Evolutionary conservation across 2,329 filamentous ascomycete species (phyloP), one percentile per base, ranked within the genome.

Genomic region (Arthrobotrys musiformis): DNA sequence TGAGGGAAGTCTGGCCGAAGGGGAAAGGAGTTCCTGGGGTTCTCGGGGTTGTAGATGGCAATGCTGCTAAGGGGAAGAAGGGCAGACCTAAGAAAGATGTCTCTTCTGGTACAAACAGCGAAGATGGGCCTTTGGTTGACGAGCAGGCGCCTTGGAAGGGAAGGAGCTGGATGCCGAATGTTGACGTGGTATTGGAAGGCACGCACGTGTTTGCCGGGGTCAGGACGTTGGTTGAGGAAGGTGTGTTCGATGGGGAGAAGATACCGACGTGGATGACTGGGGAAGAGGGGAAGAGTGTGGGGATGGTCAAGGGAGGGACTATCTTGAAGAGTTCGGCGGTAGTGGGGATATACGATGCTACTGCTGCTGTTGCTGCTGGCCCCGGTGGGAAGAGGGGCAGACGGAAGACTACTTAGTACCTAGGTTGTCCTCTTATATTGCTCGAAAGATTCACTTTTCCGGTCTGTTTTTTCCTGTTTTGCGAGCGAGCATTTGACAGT

Each of bases 221-320:
- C 24, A 87, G 92, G 56, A 89, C 91, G 81, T 86, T 97, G 33
- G 91, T 94, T 0, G 93, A 96, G 82, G 85, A 88, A 15, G 93
- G 92, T 0, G 86, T 92, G 61, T 85, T 97, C 26, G 89, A 96
- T 81, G 91, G 92, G 0, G 87, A 90, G 81, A 88, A 86, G 67
- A 94, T 96, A 91, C 93, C 93, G 0, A 91, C 91, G 0, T 97
- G 93, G 93, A 91, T 97, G 90, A 95, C 93, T 0, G 93, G 93
- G 1, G 93, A 97, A 81, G 91, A 93, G 50, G 91, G 90, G 0
- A 89, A 95, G 4, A 95, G 92, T 64, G 86, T 90, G 40, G 91
- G 92, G 0, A 87, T 89, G 28, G 89, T 96, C 2, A 87, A 86
- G 79, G 83, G 89, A 73, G 92, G 93, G 1, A 86, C 90, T 78